Conservation (phyloP, 2,329 filamentous ascomycete species). For the Alternaria sp. region DNA sequence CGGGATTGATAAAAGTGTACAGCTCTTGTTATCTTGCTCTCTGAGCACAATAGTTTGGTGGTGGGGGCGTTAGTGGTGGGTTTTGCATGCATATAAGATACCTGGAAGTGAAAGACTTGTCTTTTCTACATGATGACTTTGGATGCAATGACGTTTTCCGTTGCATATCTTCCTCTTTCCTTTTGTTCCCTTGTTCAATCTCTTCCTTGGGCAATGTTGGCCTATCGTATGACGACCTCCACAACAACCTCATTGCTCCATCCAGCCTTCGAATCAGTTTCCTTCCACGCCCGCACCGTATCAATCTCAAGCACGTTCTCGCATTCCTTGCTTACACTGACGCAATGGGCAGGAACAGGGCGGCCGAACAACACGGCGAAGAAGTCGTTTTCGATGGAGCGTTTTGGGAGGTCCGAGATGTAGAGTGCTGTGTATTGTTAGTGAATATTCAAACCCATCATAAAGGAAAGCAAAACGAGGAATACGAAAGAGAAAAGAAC, state of each 20-base stretch:
- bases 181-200: too few relatives aligned
- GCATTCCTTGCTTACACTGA: constrained; percentile 62
- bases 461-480: neutral
- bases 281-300: constrained; percentile 76
- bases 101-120: neutral
- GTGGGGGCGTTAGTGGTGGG: neutral
- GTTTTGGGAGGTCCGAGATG: constrained; percentile 69
- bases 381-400: constrained; percentile 69
- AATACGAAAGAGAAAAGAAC: constrained; percentile 18
- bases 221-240: constrained; percentile 40
- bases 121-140: neutral
- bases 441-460: constrained; percentile 5
- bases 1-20: neutral
- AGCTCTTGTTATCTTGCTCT: neutral
- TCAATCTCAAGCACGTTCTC: constrained; percentile 76
- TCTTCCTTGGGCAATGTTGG: too few relatives aligned
- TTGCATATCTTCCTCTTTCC: too few relatives aligned
- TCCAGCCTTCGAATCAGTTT: constrained; percentile 70
- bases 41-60: neutral
- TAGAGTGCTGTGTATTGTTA: constrained; percentile 66
- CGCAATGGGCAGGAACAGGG: constrained; percentile 70
- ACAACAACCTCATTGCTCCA: constrained; percentile 70
- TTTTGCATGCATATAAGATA: constrained; percentile 5
- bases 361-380: constrained; percentile 76
- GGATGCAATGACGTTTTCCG: neutral